Evolutionary conservation across 805 yeast genomes (phyloP), one percentile per base, ranked within the genome.

Genomic region (Wickerhamomyces sydowiorum): DNA sequence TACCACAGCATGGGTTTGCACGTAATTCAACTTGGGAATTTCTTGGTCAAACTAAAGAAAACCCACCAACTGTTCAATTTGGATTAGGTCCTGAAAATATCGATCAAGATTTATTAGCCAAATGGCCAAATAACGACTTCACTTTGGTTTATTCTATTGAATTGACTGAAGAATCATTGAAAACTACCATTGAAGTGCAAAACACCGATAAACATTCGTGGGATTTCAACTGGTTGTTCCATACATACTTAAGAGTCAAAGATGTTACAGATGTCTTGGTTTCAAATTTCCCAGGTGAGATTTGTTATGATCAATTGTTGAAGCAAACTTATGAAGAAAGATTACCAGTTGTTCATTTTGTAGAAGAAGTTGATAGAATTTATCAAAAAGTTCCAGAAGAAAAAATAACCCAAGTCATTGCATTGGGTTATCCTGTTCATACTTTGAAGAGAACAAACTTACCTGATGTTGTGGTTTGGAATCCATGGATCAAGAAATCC

Each of bases 1-100:
- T 93, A 49, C 97, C 97, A 17, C 98, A 93, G 67, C 99, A 93
- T 60, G 99, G 99, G 2, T 86, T 93, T 67, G 99, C 96, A 17
- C 75, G 99, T 63, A 83, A 78, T 62, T 81, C 91, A 13, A 67
- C 73, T 3, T 93, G 99, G 99, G 97, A 93, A 62, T 86, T 90
- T 53, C 70, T 93, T 47, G 99, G 99, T 30, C 91, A 88, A 64
- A 78, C 83, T 17, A 71, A 72, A 28, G 80, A 74, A 40, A 63
- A 67, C 36, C 85, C 86, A 23, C 85, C 90, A 40, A 79, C 95
- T 5, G 85, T 84, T 35, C 96, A 93, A 62, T 90, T 89, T 63
- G 99, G 89, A 0, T 73, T 93, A 43, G 82, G 93, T 15, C 96
- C 96, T 7, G 96, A 88, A 57, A 70, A 80, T 41, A 82, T 93